Evolutionary conservation across 495 filamentous ascomycete genomes (phyloP).

Genomic region (Pseudoneurospora amorphoporcata): DNA sequence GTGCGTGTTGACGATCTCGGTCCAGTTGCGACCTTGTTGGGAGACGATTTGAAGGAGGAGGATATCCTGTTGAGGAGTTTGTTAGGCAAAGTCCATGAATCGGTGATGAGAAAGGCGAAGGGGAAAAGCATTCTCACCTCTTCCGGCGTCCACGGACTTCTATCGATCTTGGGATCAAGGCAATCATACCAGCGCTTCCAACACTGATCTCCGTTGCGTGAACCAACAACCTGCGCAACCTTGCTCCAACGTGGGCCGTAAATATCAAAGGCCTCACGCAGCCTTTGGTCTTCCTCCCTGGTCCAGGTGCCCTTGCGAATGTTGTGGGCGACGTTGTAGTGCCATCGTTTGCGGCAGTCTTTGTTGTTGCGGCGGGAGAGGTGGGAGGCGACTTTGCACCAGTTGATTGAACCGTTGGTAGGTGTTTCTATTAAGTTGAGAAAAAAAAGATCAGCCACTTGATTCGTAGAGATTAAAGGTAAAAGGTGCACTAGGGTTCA

Average conservation of each 20-base stretch:
- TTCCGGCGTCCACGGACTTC: slow-evolving; percentile 21
- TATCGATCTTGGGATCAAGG: slow-evolving; percentile 22
- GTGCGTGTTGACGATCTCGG: slow-evolving; percentile 22
- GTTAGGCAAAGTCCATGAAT: background rate
- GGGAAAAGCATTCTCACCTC: slow-evolving; percentile 14
- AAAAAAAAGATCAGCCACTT: background rate
- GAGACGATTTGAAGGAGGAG: slow-evolving; percentile 18
- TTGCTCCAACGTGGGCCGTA: slow-evolving; percentile 28
- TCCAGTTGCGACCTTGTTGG: slow-evolving; percentile 24
- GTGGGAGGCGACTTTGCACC: slow-evolving; percentile 28
- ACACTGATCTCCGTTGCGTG: slow-evolving; percentile 26
- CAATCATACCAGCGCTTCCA: slow-evolving; percentile 27
- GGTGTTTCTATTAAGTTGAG: slow-evolving; percentile 11
- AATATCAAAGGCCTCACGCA: slow-evolving; percentile 23
- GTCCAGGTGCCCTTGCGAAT: slow-evolving; percentile 33
- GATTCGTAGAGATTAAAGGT: background rate
- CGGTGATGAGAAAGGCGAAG: background rate
- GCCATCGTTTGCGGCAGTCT: slow-evolving; percentile 33
- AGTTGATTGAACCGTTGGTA: slow-evolving; percentile 23
- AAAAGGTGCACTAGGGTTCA: background rate
- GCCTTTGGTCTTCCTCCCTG: slow-evolving; percentile 28
- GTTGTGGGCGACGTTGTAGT: slow-evolving; percentile 26
- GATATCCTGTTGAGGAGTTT: slow-evolving; percentile 12
- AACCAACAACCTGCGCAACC: slow-evolving; percentile 19
- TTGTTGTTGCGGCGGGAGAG: slow-evolving; percentile 33